A percentile compares a stretch with the other conserved stretches of the same genome.
phyloP scores from a whole-genome alignment of 164 flowering plant species.

The Sedum album region DNA sequence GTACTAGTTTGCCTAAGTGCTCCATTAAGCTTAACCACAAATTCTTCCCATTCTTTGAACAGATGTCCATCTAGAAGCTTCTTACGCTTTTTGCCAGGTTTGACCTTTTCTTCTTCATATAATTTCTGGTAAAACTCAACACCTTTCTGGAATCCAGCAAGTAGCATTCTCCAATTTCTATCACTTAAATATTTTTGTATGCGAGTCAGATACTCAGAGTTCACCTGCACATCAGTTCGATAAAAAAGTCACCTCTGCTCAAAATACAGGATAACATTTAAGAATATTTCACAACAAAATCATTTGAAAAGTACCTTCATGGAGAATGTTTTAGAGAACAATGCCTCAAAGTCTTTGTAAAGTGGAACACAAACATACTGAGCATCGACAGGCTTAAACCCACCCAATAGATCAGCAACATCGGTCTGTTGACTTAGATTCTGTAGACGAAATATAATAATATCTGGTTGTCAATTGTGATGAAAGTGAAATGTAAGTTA shows the following conservation, averaged over 20 bases:
- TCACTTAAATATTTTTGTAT: slow-evolving; percentile 25
- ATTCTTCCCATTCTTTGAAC: slow-evolving; percentile 44
- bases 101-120: slow-evolving; percentile 23
- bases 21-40: slow-evolving; percentile 40
- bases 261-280: background rate
- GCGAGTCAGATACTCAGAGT: slow-evolving; percentile 25
- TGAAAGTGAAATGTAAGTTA: background rate
- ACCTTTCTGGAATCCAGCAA: slow-evolving; percentile 33
- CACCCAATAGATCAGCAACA: slow-evolving; percentile 81
- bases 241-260: background rate
- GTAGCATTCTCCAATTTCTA: slow-evolving; percentile 53
- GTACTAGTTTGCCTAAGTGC: slow-evolving; percentile 44
- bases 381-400: slow-evolving; percentile 81
- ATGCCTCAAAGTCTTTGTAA: slow-evolving; percentile 59
- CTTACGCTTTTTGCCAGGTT: slow-evolving; percentile 57
- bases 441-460: slow-evolving; percentile 27
- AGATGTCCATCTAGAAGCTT: slow-evolving; percentile 36
- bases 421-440: slow-evolving; percentile 98
- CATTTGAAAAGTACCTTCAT: slow-evolving; percentile 33
- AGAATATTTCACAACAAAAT: background rate
- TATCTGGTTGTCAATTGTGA: background rate
- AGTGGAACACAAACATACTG: slow-evolving; percentile 55
- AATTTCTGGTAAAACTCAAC: slow-evolving; percentile 21
- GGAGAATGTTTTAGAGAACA: slow-evolving; percentile 50
- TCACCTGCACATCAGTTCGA: slow-evolving; percentile 25